Evolutionary conservation across 2,329 filamentous ascomycete genomes (phyloP), one percentile per base, ranked within the genome.

Genomic region (Talaromyces islandicus): DNA sequence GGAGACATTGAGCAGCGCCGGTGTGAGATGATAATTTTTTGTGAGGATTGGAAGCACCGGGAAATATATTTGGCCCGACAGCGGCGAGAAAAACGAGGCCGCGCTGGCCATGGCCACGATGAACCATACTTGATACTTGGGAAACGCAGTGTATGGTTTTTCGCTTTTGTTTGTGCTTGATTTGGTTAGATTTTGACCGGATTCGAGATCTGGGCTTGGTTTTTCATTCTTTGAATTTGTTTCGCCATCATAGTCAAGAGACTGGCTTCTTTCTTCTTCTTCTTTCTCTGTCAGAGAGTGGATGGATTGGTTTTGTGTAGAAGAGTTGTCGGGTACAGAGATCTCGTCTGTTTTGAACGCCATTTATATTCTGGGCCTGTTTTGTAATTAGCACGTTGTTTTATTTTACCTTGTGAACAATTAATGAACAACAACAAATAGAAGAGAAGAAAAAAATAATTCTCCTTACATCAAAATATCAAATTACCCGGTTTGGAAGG

Each of bases 81-180:
- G 66, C 2, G 75, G 76, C 4, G 73, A 75, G 64, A 78, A 78
- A 60, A 78, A 73, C 4, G 73, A 75, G 10, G 72, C 75, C 56
- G 75, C 68, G 2, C 71, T 67, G 14, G 74, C 71, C 70, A 77
- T 73, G 54, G 68, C 61, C 29, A 76, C 67, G 12, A 77, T 75
- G 60, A 74, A 71, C 52, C 66, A 62, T 60, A 74, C 76, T 57
- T 76, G 65, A 30, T 63, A 48, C 25, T 60, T 64, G 32, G 59
- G 69, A 60, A 76, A 76, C 30, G 71, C 66, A 2, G 67, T 70
- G 57, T 70, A 66, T 4, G 59, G 59, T 24, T 58, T 59, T 21
- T 52, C 27, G 38, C 48, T 59, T 32, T n/a, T 21, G 19, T 24
- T 25, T n/a, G 60, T 62, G 17, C 24, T 46, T 50, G 54, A 35